A percentile compares a stretch with the other conserved stretches of the same genome.
Evolutionary conservation across 1,284 basidiomycete species (phyloP).

Genomic region (Microbotryum violaceum): DNA sequence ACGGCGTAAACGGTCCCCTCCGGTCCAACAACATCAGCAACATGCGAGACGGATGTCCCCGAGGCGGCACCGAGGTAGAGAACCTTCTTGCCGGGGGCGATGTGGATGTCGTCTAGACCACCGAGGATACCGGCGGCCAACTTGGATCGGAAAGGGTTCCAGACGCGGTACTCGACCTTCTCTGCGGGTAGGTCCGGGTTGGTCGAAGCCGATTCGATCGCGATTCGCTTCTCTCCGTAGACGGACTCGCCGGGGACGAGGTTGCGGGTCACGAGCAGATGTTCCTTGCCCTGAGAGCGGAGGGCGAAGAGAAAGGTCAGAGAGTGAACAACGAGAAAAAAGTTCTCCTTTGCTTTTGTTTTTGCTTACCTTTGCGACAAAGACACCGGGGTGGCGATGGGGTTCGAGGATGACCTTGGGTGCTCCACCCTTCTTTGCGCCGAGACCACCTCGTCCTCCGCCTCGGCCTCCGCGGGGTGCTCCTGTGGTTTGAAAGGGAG

Average conservation of each 20-base stretch:
- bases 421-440: slow-evolving; percentile 71
- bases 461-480: slow-evolving; percentile 32
- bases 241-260: slow-evolving; percentile 95
- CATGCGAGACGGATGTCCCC: slow-evolving; percentile 97
- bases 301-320: not conserved
- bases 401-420: slow-evolving; percentile 78
- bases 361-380: slow-evolving; percentile 39
- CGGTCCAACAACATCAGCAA: slow-evolving; percentile 97
- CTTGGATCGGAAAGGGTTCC: slow-evolving; percentile 99
- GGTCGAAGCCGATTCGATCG: slow-evolving; percentile 53
- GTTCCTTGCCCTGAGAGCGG: slow-evolving; percentile 58
- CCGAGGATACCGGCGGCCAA: slow-evolving; percentile 93
- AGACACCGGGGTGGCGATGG: slow-evolving; percentile 84
- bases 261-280: slow-evolving; percentile 95
- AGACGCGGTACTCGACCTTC: slow-evolving; percentile 96
- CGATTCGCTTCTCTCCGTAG: slow-evolving; percentile 81
- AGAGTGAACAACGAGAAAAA: too few relatives aligned
- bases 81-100: slow-evolving; percentile 90
- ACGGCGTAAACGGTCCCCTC: slow-evolving; percentile 97
- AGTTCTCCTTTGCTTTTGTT: slow-evolving; percentile 52
- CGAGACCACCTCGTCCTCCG: slow-evolving; percentile 39
- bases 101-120: slow-evolving; percentile 89
- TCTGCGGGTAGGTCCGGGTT: slow-evolving; percentile 62
- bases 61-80: slow-evolving; percentile 91
- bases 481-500: not conserved